Evolutionary conservation across 2,329 filamentous ascomycete genomes (phyloP).

Genomic region (Monosporascus sp.): DNA sequence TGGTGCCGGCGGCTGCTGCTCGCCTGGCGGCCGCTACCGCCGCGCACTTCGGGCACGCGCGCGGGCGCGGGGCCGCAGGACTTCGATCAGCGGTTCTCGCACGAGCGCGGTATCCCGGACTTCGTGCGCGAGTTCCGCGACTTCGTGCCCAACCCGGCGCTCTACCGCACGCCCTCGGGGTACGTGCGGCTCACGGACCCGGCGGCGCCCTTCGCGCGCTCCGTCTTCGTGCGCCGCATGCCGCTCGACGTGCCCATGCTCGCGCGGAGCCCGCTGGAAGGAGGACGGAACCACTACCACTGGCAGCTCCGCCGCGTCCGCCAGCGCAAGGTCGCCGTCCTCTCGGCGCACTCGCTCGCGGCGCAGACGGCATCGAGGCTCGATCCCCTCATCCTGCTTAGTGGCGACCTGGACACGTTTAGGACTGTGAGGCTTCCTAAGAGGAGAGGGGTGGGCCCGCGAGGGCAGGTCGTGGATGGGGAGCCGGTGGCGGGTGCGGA

Average conservation of each 20-base stretch:
- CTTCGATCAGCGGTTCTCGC: conserved; percentile 1
- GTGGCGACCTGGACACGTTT: conserved; percentile 1
- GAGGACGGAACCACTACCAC: neutral
- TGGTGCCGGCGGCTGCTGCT: conserved; percentile 23
- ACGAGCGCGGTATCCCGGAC: conserved; percentile 31
- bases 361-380: conserved; percentile 7
- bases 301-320: neutral
- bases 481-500: no score
- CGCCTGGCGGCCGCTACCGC: conserved; percentile 4
- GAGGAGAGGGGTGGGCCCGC: no score
- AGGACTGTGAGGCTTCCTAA: conserved; percentile 4
- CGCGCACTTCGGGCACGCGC: no score
- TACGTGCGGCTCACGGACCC: conserved; percentile 32
- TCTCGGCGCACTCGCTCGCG: conserved; percentile 13
- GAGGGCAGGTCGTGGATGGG: no score
- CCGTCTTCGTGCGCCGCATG: conserved; percentile 8
- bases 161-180: conserved; percentile 34
- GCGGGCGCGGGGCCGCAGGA: no score
- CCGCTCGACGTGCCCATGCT: conserved; percentile 3
- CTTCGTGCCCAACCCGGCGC: conserved; percentile 35
- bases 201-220: conserved; percentile 5
- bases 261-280: neutral
- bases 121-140: conserved; percentile 43
- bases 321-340: neutral
- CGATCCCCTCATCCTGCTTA: conserved; percentile 10